Base-by-base conservation (phyloP, 2,329 filamentous ascomycete species). In the Ustilaginoidea virens region DNA sequence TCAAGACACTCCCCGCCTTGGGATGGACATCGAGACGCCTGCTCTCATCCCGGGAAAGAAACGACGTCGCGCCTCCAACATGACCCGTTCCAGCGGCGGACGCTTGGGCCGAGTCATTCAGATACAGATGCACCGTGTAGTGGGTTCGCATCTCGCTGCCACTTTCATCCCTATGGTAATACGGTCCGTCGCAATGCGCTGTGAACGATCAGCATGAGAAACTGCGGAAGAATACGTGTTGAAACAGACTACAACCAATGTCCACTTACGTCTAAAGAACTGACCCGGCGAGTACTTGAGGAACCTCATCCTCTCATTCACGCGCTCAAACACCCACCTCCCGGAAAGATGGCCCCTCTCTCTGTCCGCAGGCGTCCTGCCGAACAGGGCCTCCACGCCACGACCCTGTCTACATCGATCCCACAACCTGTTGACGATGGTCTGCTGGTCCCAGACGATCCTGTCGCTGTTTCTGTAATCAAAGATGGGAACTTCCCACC, bases 271-370 rank as follows among this genome's bases (percentile, higher is more conserved):
- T 35, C 63, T 66, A 42, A 92, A 90, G 45, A 75, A 87, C 41
- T 85, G 73, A 0, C 79, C 80, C 0, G 61, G 53, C 0, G 62
- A 61, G 46, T 90, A 90, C 43, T 69, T 75, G 28, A 92, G 53
- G 41, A 86, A 86, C 17, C 82, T 59, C 64, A 86, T 65, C 20
- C 80, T 56, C 45, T 83, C 69, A 47, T 90, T 90, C 23, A 81
- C 47, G 7, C 74, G 39, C 19, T 48, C 36, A 37, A 68, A 62
- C 27, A 47, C 44, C 59, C 62, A 63, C 27, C 43, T 38, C 4
- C 43, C 45, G 17, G 33, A 36, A 4, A 36, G 36, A n/a, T n/a
- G n/a, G n/a, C n/a, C n/a, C 16, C 33, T 32, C 13, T 33, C 33
- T 13, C 40, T 32, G 5, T 48, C 40, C 14, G 46, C 38, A 1